Base-by-base conservation (phyloP, 2,329 filamentous ascomycete genomes). In the Fusarium citri region DNA sequence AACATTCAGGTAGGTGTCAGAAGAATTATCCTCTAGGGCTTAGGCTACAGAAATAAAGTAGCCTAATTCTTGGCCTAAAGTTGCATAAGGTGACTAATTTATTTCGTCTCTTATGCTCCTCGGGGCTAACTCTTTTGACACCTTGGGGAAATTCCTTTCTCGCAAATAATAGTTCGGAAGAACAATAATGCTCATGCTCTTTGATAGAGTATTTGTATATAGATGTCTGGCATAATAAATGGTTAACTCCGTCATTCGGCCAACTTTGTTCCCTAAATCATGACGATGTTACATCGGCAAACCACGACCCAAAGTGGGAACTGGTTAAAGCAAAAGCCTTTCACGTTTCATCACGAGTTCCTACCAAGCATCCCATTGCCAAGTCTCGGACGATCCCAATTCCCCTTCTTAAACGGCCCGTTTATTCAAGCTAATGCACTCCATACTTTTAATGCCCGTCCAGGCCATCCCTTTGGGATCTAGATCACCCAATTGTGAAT, bases 351-450 rank as follows among this genome's bases (percentile, higher is more conserved):
- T 60, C 42, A 30, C 43, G 47, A 60, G 58, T 49, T 34, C 34
- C 34, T 23, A 28, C 25, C 23, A 46, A 18, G 23, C 25, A 26
- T 57, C 25, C 8, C 45, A 18, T 34, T 45, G 56, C 59, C 59
- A 57, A 37, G 41, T 48, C 18, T 37, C 41, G 15, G 42, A 23
- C 43, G 28, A 64, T 63, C 58, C 54, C 42, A 63, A 48, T 60
- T 42, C 45, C 42, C 48, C 41, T 64, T 64, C 12, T 42, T 53
- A 53, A 64, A 64, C 60, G 60, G 60, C 42, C 60, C 60, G 60
- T 64, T 64, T 64, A 61, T 47, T 28, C 20, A 50, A 50, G 54
- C 43, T 56, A 56, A 37, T 56, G 22, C 16, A 28, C 46, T 56
- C 42, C 54, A 49, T 56, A 53, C 18, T 53, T 14, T 51, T 23